These are phyloP conservation scores for Penicillium freii DNA, from an alignment of 2,329 filamentous ascomycete species.

Conservation along the genomic window DNA sequence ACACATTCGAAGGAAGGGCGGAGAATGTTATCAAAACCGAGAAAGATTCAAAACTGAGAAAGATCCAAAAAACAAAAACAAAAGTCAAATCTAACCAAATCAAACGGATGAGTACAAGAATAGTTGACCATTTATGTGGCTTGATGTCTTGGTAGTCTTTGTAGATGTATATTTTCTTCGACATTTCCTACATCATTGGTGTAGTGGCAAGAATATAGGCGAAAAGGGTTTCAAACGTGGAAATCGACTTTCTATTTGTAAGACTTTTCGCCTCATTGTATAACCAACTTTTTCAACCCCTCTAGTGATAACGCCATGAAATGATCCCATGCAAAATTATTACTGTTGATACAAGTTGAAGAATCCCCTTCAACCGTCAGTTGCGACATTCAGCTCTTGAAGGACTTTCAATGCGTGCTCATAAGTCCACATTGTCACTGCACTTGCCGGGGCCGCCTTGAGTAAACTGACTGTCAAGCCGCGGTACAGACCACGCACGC, in stretches of 20 bases:
- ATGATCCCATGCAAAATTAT: conserved; percentile 2
- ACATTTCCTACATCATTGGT: too few species aligned
- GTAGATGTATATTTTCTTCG: too few species aligned
- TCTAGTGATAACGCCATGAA: conserved; percentile 1
- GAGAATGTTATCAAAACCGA: neutral
- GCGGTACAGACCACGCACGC: conserved; percentile 76
- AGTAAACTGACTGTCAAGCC: conserved; percentile 84
- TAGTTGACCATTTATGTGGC: neutral
- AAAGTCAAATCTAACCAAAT: neutral
- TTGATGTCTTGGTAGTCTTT: neutral
- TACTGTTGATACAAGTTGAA: conserved; percentile 1
- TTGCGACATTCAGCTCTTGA: conserved; percentile 36
- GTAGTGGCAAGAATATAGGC: too few species aligned
- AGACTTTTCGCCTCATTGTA: neutral
- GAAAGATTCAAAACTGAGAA: too few species aligned
- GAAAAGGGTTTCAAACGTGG: too few species aligned
- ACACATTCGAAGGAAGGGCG: neutral
- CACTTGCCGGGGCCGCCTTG: conserved; percentile 91
- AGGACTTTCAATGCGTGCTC: conserved; percentile 69
- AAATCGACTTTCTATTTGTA: neutral
- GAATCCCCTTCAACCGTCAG: neutral
- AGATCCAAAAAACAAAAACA: neutral
- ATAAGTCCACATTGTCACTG: conserved; percentile 93
- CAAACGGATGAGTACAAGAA: neutral
- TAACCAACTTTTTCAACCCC: neutral